phyloP scores from a whole-genome alignment of 257 asterid species.

The Solanum dulcamara region DNA sequence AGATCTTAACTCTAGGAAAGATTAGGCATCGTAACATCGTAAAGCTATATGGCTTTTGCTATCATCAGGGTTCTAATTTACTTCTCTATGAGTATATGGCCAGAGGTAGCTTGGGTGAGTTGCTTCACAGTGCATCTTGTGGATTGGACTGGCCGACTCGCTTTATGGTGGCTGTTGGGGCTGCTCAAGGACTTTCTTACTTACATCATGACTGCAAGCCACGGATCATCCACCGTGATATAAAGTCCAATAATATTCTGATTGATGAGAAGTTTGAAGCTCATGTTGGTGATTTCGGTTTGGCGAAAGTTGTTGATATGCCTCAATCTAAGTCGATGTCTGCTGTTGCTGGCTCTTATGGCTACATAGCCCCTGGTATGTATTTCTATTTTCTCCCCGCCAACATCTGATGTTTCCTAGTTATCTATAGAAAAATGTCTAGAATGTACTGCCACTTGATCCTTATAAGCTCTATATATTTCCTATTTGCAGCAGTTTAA shows the following conservation, averaged over 20 bases:
- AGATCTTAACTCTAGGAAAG: slow-evolving; percentile 73
- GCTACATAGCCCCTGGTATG: slow-evolving; percentile 96
- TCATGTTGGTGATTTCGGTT: slow-evolving; percentile 92
- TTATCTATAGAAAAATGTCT: background rate
- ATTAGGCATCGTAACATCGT: slow-evolving; percentile 95
- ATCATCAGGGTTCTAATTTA: slow-evolving; percentile 74
- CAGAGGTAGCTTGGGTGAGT: slow-evolving; percentile 81
- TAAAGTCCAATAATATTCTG: slow-evolving; percentile 76
- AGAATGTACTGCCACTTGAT: background rate
- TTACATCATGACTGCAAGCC: slow-evolving; percentile 89
- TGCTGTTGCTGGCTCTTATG: slow-evolving; percentile 96
- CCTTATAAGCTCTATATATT: too few species aligned
- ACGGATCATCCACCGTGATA: slow-evolving; percentile 80
- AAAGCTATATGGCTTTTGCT: slow-evolving; percentile 80
- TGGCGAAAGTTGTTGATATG: slow-evolving; percentile 94
- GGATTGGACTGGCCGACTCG: slow-evolving; percentile 71
- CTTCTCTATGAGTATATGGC: slow-evolving; percentile 90
- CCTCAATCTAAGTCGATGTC: slow-evolving; percentile 92
- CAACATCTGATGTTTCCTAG: background rate
- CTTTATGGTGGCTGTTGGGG: slow-evolving; percentile 67
- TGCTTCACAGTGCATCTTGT: slow-evolving; percentile 58
- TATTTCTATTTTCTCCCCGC: background rate
- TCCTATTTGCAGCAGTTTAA: too few species aligned
- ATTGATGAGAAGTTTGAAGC: slow-evolving; percentile 90
- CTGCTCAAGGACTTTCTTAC: slow-evolving; percentile 87